Percentiles rank a stretch among this genome's conserved stretches.
Conservation (phyloP, 148 eudicot genomes). For the Diospyros lotus region DNA sequence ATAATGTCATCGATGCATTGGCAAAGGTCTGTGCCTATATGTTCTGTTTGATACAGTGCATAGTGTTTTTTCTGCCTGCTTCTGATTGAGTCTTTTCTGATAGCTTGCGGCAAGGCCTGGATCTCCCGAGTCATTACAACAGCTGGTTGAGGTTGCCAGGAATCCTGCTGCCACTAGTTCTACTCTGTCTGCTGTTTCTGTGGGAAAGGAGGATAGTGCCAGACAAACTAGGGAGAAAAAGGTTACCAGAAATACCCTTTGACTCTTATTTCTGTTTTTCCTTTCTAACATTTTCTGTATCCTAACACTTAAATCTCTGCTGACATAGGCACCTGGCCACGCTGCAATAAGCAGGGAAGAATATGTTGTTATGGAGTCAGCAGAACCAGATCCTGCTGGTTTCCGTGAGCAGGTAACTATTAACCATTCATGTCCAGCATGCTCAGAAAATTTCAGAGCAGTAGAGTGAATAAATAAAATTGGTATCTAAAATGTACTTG, state of each 20-base stretch:
- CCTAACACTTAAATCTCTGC: constrained; percentile 3
- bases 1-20: constrained; percentile 68
- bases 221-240: constrained; percentile 69
- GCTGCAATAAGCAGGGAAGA: constrained; percentile 64
- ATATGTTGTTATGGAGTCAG: constrained; percentile 35
- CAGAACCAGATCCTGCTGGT: constrained; percentile 68
- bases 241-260: constrained; percentile 29
- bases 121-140: constrained; percentile 86
- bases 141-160: constrained; percentile 78
- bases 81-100: constrained; percentile 13
- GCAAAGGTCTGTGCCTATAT: constrained; percentile 55
- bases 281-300: neutral
- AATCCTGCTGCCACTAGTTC: constrained; percentile 57
- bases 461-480: too few species aligned
- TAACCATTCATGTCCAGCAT: too few species aligned
- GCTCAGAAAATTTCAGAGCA: too few species aligned
- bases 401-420: constrained; percentile 71
- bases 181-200: constrained; percentile 20
- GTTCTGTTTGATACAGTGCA: neutral
- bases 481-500: too few species aligned
- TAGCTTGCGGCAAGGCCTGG: constrained; percentile 96
- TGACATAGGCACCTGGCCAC: constrained; percentile 42
- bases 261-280: neutral
- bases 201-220: constrained; percentile 56
- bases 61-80: neutral